A percentile compares a stretch with the other conserved stretches of the same genome.
These are phyloP conservation scores for Aspergillus nomiae DNA, from an alignment of 2,329 filamentous ascomycete genomes.

Conservation along the genomic window DNA sequence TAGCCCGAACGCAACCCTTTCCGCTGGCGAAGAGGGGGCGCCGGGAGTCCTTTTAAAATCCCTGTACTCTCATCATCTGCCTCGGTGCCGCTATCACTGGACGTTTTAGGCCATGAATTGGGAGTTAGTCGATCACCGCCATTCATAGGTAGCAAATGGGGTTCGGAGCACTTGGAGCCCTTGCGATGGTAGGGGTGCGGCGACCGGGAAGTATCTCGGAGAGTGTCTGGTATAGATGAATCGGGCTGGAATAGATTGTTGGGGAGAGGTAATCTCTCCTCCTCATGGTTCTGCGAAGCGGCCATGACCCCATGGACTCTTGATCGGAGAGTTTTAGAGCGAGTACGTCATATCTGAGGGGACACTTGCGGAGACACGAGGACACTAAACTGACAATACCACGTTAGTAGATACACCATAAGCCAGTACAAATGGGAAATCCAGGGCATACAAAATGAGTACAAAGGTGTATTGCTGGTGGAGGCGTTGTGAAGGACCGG, in stretches of 20 bases:
- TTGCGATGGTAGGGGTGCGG: conserved; percentile 70
- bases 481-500: not conserved
- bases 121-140: conserved; percentile 35
- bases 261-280: conserved; percentile 26
- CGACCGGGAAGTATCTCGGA: conserved; percentile 61
- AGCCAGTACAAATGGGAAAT: not conserved
- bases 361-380: conserved; percentile 8
- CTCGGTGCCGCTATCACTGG: conserved; percentile 90
- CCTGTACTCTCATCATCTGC: conserved; percentile 83
- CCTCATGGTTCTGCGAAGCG: conserved; percentile 32
- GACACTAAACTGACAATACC: not conserved
- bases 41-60: conserved; percentile 80
- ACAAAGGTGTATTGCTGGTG: not conserved
- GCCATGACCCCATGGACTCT: conserved; percentile 36
- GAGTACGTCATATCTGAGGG: conserved; percentile 32
- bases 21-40: conserved; percentile 69
- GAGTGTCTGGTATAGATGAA: conserved; percentile 22
- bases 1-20: conserved; percentile 69
- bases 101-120: conserved; percentile 55
- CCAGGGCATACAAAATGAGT: not conserved
- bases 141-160: conserved; percentile 42
- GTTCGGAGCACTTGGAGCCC: conserved; percentile 58
- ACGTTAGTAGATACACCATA: not conserved
- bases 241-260: conserved; percentile 23
- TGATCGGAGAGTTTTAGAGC: conserved; percentile 20